phyloP scores from a whole-genome alignment of 345 rosid genomes.

The Heritiera littoralis region DNA sequence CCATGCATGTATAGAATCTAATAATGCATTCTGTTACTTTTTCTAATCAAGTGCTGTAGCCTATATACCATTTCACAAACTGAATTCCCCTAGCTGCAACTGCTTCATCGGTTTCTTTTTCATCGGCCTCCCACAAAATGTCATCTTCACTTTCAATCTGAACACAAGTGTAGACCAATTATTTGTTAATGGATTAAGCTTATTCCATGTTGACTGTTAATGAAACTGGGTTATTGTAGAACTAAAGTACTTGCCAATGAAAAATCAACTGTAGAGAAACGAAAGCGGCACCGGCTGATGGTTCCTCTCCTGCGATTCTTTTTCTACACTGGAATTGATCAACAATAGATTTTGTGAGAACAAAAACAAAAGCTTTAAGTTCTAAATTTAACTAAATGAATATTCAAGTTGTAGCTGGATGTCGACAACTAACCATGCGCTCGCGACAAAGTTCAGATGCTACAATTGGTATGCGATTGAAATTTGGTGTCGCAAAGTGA shows the following conservation, averaged over 20 bases:
- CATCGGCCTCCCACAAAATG: slow-evolving; percentile 49
- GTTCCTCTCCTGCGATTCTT: slow-evolving; percentile 73
- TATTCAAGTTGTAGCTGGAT: neutral
- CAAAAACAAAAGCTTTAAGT: neutral
- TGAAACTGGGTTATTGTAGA: neutral
- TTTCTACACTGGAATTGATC: slow-evolving; percentile 41
- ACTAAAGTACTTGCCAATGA: slow-evolving; percentile 54
- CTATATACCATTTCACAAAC: slow-evolving; percentile 53
- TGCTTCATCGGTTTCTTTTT: slow-evolving; percentile 52
- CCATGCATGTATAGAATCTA: too few relatives aligned
- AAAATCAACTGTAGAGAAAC: slow-evolving; percentile 72
- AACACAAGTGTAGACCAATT: neutral
- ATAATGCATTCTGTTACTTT: too few relatives aligned
- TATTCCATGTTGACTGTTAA: neutral
- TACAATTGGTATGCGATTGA: slow-evolving; percentile 46
- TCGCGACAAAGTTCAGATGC: slow-evolving; percentile 69
- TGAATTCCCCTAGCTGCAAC: slow-evolving; percentile 60
- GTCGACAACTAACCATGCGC: slow-evolving; percentile 48
- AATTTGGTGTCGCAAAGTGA: slow-evolving; percentile 31
- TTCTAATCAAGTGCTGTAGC: too few relatives aligned
- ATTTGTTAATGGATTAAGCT: neutral
- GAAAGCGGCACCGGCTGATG: slow-evolving; percentile 49
- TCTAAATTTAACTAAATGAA: too few relatives aligned
- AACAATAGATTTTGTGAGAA: neutral
- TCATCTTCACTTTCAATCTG: slow-evolving; percentile 82